Evolutionary conservation across 805 yeast species (phyloP), one percentile per base, ranked within the genome.

Genomic region (Cyberlindnera lachancei): DNA sequence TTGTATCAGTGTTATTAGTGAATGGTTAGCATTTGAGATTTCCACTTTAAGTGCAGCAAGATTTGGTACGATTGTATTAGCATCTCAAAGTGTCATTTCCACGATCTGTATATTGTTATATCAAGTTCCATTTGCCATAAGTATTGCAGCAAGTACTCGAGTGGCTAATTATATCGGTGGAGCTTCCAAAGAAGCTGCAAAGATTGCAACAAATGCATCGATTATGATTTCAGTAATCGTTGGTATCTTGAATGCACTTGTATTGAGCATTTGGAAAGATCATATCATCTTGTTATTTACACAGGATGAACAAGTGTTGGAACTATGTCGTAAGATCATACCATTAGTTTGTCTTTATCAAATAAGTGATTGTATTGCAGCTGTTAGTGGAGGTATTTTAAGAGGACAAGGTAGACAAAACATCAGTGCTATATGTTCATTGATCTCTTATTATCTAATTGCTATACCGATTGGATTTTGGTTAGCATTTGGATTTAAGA

Each of bases 161-260:
- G 70, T 81, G 15, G 90, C 90, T 5, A 79, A 83, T 65, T 78
- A 65, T 41, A 68, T 82, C 35, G 92, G 92, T 17, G 82, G 85
- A 2, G 77, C 63, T 1, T 48, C 66, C 4, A 57, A 58, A 23
- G 46, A 56, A 22, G 58, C 73, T 9, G 72, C 76, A 14, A 52
- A 62, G 15, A 58, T 58, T 7, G 63, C 76, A 9, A 53, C 73
- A 8, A 48, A 54, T 27, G 70, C 70, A 7, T 61, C 75, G 3
- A 40, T 70, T 18, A 31, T 52, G 31, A 48, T 52, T 59, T 71
- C 69, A 30, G 47, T 61, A 30, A 46, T 52, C n/a, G 51, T 61
- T 27, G 63, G 68, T 7, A 31, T 61, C 5, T 31, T 68, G 30
- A 75, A 77, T 50, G 73, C 70, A 47, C 26, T 60, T 1, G 22